Percentiles rank a stretch among this genome's conserved stretches.
phyloP scores from a whole-genome alignment of 257 asterid species.

The Euphrasia confusa region DNA sequence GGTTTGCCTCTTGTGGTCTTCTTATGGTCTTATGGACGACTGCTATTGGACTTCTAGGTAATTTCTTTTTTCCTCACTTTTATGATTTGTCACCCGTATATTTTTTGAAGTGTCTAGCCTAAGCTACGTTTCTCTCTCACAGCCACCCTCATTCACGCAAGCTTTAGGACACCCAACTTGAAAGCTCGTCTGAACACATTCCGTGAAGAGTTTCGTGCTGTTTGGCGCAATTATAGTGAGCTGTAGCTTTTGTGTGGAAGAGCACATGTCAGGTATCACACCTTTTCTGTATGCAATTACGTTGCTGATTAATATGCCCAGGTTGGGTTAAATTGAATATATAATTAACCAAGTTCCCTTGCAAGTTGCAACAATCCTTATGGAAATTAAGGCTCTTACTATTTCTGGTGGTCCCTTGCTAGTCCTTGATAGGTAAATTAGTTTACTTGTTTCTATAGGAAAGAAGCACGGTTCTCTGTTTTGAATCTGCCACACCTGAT shows the following conservation, averaged over 20 bases:
- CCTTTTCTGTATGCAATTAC: too few species aligned
- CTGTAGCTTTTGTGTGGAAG: constrained; percentile 39
- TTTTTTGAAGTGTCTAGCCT: constrained; percentile 12
- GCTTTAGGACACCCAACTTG: constrained; percentile 89
- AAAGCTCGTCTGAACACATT: constrained; percentile 96
- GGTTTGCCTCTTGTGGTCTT: constrained; percentile 82
- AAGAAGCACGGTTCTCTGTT: constrained; percentile 6
- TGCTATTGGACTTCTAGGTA: constrained; percentile 71
- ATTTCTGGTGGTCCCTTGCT: too few species aligned
- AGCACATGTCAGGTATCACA: constrained; percentile 28
- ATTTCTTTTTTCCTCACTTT: constrained; percentile 16
- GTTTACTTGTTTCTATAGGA: background rate
- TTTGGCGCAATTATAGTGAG: constrained; percentile 95
- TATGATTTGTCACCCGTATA: constrained; percentile 5
- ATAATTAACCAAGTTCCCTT: constrained; percentile 10
- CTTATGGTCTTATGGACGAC: constrained; percentile 61
- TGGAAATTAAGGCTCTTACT: background rate
- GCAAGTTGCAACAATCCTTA: background rate
- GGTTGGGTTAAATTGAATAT: background rate
- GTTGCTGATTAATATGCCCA: constrained; percentile 6
- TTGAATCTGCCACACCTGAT: background rate
- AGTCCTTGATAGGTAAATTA: constrained; percentile 14
- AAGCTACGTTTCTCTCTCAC: constrained; percentile 24
- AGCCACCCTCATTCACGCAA: constrained; percentile 80
- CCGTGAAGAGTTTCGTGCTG: constrained; percentile 96